phyloP scores from a whole-genome alignment of 495 filamentous ascomycete species.

The Cryomyces minteri region DNA sequence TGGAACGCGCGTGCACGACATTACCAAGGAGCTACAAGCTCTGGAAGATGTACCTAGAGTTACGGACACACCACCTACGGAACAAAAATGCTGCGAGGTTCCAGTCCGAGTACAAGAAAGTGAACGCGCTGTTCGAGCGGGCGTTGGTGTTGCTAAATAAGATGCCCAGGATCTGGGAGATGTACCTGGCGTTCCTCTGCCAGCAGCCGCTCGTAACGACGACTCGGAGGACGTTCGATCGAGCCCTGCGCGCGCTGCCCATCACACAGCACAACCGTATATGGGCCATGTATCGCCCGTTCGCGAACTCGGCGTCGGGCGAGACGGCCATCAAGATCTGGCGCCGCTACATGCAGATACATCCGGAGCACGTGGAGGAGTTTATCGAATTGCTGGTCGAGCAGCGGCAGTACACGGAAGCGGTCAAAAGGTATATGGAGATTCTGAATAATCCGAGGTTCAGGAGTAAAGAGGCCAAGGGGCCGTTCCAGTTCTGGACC shows the following conservation, averaged over 20 bases:
- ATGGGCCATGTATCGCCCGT: conserved; percentile 82
- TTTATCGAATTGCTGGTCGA: conserved; percentile 79
- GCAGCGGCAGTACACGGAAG: conserved; percentile 74
- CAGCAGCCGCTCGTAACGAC: conserved; percentile 84
- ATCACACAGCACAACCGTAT: conserved; percentile 95
- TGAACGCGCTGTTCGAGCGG: conserved; percentile 89
- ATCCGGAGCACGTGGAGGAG: conserved; percentile 89
- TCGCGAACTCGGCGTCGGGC: conserved; percentile 84
- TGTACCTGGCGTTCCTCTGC: conserved; percentile 85
- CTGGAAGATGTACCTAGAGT: conserved; percentile 95
- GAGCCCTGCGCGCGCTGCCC: conserved; percentile 83
- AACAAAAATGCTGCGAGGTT: conserved; percentile 72
- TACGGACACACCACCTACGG: conserved; percentile 64
- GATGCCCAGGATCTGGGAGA: conserved; percentile 97
- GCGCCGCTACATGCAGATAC: conserved; percentile 94
- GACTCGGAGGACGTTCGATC: conserved; percentile 82
- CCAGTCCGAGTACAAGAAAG: conserved; percentile 69
- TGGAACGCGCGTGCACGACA: conserved; percentile 79
- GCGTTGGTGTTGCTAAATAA: conserved; percentile 93
- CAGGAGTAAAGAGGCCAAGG: conserved; percentile 81
- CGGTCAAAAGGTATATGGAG: conserved; percentile 82
- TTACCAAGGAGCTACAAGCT: conserved; percentile 93
- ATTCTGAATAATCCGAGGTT: conserved; percentile 87
- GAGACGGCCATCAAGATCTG: conserved; percentile 85
- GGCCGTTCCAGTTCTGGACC: conserved; percentile 91